These are phyloP conservation scores for Neonectria sp. DNA, from an alignment of 2,329 filamentous ascomycete species.

Conservation along the genomic window DNA sequence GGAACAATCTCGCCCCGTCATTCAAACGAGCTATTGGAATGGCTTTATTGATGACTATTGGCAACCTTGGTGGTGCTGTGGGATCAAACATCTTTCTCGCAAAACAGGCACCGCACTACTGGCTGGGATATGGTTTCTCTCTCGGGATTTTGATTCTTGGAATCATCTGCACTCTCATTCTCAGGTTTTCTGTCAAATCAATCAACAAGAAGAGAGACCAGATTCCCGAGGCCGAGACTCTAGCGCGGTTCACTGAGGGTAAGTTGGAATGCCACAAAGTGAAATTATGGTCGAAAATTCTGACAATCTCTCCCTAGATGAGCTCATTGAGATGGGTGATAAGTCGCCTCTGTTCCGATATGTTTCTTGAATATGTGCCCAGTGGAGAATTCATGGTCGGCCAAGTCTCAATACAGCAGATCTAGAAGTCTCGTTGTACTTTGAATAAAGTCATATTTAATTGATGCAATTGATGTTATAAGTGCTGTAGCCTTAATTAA, in stretches of 20 bases:
- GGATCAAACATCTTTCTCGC: conserved; percentile 16
- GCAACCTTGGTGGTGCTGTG: conserved; percentile 10
- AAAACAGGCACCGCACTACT: conserved; percentile 15
- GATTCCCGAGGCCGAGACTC: conserved; percentile 9
- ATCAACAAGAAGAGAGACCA: conserved; percentile 8
- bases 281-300: too few relatives aligned
- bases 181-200: not conserved
- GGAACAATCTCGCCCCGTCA: not conserved
- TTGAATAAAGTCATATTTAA: too few relatives aligned
- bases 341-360: conserved; percentile 12
- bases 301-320: not conserved
- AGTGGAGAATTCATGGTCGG: too few relatives aligned
- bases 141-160: not conserved
- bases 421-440: too few relatives aligned
- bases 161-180: not conserved
- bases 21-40: conserved; percentile 18
- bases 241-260: conserved; percentile 10
- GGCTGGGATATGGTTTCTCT: conserved; percentile 8
- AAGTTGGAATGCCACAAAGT: not conserved
- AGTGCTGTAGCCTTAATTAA: too few relatives aligned
- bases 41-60: conserved; percentile 5
- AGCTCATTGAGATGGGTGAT: conserved; percentile 10
- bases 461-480: too few relatives aligned
- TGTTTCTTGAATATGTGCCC: not conserved
- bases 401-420: too few relatives aligned